Conservation (phyloP, 352 stramenopile genomes). For the Pythium coloratum region DNA sequence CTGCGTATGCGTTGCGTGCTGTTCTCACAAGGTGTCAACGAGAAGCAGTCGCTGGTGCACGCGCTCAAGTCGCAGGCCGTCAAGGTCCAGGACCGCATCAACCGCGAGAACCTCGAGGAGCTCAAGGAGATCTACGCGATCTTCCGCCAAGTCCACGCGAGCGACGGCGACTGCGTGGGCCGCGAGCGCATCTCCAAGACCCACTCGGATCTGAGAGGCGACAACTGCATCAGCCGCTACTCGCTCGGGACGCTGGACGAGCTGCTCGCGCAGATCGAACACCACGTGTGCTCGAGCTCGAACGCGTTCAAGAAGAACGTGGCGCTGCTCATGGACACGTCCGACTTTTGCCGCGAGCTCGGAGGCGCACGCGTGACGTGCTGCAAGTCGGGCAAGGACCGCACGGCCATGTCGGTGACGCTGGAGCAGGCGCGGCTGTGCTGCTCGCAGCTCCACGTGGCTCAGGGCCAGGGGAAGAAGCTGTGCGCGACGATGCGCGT, state of each 20-base stretch:
- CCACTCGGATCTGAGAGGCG: conserved; percentile 10
- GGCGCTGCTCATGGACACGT: conserved; percentile 74
- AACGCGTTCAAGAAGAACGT: conserved; percentile 86
- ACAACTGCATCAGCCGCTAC: conserved; percentile 25
- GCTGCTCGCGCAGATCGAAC: conserved; percentile 65
- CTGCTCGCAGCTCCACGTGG: conserved; percentile 53
- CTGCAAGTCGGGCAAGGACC: conserved; percentile 98
- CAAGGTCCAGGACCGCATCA: conserved; percentile 78
- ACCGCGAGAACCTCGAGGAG: conserved; percentile 76
- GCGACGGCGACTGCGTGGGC: conserved; percentile 31
- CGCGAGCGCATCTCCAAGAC: conserved; percentile 30
- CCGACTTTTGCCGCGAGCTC: conserved; percentile 82
- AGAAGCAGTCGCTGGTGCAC: conserved; percentile 84
- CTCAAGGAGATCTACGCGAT: conserved; percentile 61
- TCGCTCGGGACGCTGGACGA: conserved; percentile 64
- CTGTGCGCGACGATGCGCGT: conserved; percentile 76
- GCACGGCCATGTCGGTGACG: conserved; percentile 97
- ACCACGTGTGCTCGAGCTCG: conserved; percentile 64
- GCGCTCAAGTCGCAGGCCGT: conserved; percentile 73
- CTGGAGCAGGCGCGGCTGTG: conserved; percentile 88
- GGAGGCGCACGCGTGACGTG: conserved; percentile 93
- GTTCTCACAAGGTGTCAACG: conserved; percentile 83
- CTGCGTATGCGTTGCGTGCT: conserved; percentile 67
- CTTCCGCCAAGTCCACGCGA: conserved; percentile 46
- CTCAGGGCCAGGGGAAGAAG: conserved; percentile 41